Evolutionary conservation across 2,329 filamentous ascomycete genomes (phyloP).

Genomic region (Talaromyces islandicus): DNA sequence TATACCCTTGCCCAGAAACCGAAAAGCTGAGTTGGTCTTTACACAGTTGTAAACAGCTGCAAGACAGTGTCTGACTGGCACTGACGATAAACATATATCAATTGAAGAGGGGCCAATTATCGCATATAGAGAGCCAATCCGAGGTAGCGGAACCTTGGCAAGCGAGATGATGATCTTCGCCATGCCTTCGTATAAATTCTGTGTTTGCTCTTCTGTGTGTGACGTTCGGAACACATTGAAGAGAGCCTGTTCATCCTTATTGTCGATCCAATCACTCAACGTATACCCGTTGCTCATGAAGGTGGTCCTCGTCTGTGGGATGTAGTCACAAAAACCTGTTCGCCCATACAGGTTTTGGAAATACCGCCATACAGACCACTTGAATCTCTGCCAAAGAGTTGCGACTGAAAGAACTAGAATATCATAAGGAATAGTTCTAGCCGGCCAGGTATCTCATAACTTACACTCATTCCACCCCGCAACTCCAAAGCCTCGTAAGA

Average conservation of each 20-base stretch:
- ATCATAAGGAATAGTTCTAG: too few relatives aligned
- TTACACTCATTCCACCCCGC: slow-evolving; percentile 21
- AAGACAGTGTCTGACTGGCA: too few relatives aligned
- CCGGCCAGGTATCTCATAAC: too few relatives aligned
- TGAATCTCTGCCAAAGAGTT: background rate
- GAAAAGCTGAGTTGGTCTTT: too few relatives aligned
- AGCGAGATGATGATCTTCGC: background rate
- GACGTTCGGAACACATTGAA: background rate
- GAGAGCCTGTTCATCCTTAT: background rate
- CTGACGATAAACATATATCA: too few relatives aligned
- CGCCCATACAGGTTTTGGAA: background rate
- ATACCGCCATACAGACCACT: background rate
- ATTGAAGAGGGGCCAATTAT: too few relatives aligned
- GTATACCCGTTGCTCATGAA: background rate
- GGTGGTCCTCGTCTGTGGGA: background rate
- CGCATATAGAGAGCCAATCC: background rate
- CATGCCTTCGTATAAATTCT: background rate
- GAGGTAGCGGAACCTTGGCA: background rate
- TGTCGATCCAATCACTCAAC: background rate
- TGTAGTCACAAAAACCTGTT: background rate
- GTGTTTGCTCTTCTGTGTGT: background rate
- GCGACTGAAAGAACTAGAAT: background rate
- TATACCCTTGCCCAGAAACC: too few relatives aligned
- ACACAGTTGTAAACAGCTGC: too few relatives aligned
- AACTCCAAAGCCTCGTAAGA: slow-evolving; percentile 21